Evolutionary conservation across 2,329 filamentous ascomycete species (phyloP), one percentile per base, ranked within the genome.

Genomic region (Alternaria infectoria): DNA sequence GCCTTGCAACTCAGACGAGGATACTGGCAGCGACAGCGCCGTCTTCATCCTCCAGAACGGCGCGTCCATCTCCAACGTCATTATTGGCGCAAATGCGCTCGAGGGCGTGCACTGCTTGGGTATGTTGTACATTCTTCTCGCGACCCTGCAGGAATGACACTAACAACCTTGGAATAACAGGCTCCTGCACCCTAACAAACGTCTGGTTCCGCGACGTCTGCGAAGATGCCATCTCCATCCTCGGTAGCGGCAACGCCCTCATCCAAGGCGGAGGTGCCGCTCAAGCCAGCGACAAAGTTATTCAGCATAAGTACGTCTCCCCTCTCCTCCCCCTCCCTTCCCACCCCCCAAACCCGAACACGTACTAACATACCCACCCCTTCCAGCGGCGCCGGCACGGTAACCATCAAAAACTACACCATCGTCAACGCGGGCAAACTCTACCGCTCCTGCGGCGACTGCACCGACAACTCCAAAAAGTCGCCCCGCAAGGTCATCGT

Each of bases 41-140:
- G 84, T 86, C 66, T 87, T 86, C 79, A 78, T 85, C 61, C 80
- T 87, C 32, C 75, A 83, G 66, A 74, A 81, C 30, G 85, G 85
- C 15, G 85, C 83, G 9, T 82, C 81, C 25, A 76, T 87, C 26
- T 82, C 81, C 66, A 86, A 86, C 69, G 84, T 84, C 72, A 86
- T 87, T 71, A 86, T 86, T 56, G 84, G 85, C 5, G 76, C 79
- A n/a, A 81, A 83, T 61, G 79, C 86, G 64, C 80, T 82, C 36
- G 85, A 78, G 79, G 84, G 83, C 55, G 81, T 86, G 36, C 84
- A 86, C 76, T 86, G 84, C 76, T 68, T 80, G 62, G 84, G 82
- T 55, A 77, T 78, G 32, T 83, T 13, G 2, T 28, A 9, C 8
- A 2, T 17, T 12, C 6, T 19, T 10, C 7, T 11, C 13, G 15